Evolutionary conservation across 2,329 filamentous ascomycete genomes (phyloP), one percentile per base, ranked within the genome.

Genomic region (Aspergillus jensenii): DNA sequence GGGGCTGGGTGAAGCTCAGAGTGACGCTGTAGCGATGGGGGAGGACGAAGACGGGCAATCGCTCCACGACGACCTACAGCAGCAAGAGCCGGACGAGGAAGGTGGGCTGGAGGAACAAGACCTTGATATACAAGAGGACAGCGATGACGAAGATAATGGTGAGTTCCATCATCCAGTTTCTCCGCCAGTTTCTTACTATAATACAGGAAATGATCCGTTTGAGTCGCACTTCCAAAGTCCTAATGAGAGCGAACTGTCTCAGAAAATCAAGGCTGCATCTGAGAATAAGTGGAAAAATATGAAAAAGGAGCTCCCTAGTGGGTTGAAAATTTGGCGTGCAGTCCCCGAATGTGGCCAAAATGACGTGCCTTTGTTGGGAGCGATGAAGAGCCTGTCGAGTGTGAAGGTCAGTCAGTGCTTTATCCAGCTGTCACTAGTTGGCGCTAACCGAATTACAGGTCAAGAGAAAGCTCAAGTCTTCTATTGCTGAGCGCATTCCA

Each of bases 181-280:
- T 9, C 7, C 15, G 15, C 21, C 15, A 25, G 8, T 43, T 45
- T 31, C 41, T 45, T 44, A 43, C 37, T 58, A 21, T 15, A 25
- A 45, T 31, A 31, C 85, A 62, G 72, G 78, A 27, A 76, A 76
- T 5, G 90, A 96, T 71, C 89, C 91, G 0, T 97, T 96, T 68
- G 89, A 95, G 62, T 76, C 79, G 7, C 93, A 97, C 74, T 96
- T 96, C 71, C 84, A 86, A 35, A 81, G 81, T 43, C 85, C 87
- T 0, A 83, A 93, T 46, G 84, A 89, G 49, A 79, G 82, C 6
- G 74, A 82, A 43, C 76, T 91, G 7, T 76, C 81, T 2, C 76
- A 77, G 64, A 83, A 75, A 37, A 68, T 84, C 37, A 75, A 81
- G 58, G 73, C 77, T 19, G 76, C 80, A 31, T 68, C 75, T 6